Conservation (phyloP, 106 monocot species). For the Vanilla planifolia region DNA sequence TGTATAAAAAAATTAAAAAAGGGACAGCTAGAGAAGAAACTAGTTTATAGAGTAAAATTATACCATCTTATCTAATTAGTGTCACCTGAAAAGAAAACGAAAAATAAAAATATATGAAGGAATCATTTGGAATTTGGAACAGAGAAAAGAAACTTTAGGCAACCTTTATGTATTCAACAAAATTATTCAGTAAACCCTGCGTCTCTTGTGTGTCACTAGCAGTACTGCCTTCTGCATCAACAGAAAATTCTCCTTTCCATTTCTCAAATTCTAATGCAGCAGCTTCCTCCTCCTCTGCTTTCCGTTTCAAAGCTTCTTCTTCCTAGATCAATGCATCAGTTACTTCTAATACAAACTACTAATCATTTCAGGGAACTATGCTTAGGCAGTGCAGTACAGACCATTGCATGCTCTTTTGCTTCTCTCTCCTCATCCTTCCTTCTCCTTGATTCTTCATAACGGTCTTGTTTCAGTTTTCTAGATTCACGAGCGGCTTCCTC, state of each 20-base stretch:
- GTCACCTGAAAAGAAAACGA: neutral
- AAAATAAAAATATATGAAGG: too few relatives aligned
- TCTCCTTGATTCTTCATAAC: conserved; percentile 79
- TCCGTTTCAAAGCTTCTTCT: conserved; percentile 77
- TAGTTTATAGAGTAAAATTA: neutral
- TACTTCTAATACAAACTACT: too few relatives aligned
- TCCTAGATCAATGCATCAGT: conserved; percentile 56
- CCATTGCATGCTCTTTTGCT: conserved; percentile 71
- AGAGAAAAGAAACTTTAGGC: too few relatives aligned
- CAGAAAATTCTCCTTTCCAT: conserved; percentile 93
- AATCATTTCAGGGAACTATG: too few relatives aligned
- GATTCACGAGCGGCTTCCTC: conserved; percentile 86
- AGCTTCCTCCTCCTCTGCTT: conserved; percentile 86
- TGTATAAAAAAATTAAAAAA: too few relatives aligned
- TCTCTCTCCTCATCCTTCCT: conserved; percentile 96
- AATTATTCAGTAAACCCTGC: conserved; percentile 65
- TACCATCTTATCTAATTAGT: neutral
- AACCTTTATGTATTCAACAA: conserved; percentile 98
- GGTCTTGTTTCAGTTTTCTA: conserved; percentile 71
- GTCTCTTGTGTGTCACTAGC: conserved; percentile 67
- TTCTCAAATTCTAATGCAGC: conserved; percentile 92
- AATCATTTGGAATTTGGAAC: neutral
- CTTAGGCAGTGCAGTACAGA: conserved; percentile 13
- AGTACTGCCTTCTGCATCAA: conserved; percentile 91
- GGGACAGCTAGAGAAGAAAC: neutral